Evolutionary conservation across 495 filamentous ascomycete species (phyloP).

Genomic region (Penicillium bialowiezense): DNA sequence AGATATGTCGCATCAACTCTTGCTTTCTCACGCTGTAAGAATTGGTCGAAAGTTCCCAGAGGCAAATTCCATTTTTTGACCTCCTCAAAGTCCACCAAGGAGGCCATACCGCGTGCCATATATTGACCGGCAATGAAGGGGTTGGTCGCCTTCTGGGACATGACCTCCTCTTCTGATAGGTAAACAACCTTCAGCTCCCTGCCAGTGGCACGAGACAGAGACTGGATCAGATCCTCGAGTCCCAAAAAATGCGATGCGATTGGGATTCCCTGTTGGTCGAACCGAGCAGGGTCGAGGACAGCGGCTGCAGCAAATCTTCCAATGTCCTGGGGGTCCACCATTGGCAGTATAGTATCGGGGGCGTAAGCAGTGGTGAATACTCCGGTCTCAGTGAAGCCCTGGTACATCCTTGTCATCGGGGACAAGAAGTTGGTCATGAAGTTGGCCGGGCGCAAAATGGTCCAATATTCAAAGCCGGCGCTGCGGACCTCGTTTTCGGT

Average conservation of each 20-base stretch:
- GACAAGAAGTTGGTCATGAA: slow-evolving; percentile 52
- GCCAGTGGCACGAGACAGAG: too few species aligned
- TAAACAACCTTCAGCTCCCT: too few species aligned
- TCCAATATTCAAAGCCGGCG: slow-evolving; percentile 37
- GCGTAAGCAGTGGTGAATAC: slow-evolving; percentile 30
- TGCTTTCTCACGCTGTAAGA: too few species aligned
- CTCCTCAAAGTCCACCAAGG: slow-evolving; percentile 34
- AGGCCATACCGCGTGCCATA: slow-evolving; percentile 24
- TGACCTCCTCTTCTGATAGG: slow-evolving; percentile 32
- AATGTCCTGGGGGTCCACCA: slow-evolving; percentile 19
- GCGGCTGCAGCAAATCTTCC: too few species aligned
- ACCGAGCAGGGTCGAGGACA: too few species aligned
- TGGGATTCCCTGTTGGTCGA: too few species aligned
- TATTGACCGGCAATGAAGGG: slow-evolving; percentile 30
- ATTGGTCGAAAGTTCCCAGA: too few species aligned
- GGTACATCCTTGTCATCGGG: slow-evolving; percentile 35
- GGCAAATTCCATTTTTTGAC: not conserved
- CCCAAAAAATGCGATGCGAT: too few species aligned
- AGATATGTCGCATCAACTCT: too few species aligned
- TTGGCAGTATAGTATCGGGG: slow-evolving; percentile 28
- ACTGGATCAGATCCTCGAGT: too few species aligned
- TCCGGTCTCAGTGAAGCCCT: slow-evolving; percentile 32
- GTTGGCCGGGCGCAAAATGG: slow-evolving; percentile 41
- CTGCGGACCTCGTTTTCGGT: slow-evolving; percentile 33
- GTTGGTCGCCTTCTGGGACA: slow-evolving; percentile 22